These are phyloP conservation scores for Croton setiger DNA, from an alignment of 441 rosid species.

Conservation along the genomic window DNA sequence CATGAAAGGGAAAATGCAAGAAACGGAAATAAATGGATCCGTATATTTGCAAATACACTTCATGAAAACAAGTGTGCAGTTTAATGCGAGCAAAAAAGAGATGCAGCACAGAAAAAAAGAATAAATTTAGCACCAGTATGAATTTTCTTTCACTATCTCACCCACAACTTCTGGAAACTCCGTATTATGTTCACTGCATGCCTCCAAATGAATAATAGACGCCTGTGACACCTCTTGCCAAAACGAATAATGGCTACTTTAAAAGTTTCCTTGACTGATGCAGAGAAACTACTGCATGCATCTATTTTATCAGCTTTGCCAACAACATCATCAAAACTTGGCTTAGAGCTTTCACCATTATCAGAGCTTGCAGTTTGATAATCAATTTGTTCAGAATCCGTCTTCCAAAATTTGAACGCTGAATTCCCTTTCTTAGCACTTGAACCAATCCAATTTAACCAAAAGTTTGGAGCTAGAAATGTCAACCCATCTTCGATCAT, in stretches of 20 bases:
- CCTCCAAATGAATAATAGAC: constrained; percentile 64
- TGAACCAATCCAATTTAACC: constrained; percentile 47
- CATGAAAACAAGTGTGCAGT: background rate
- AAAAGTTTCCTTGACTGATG: constrained; percentile 72
- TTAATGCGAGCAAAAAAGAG: background rate
- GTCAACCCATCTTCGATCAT: constrained; percentile 45
- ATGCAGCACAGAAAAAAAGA: background rate
- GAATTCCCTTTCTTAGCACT: constrained; percentile 47
- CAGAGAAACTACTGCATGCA: constrained; percentile 43
- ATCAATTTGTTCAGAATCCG: constrained; percentile 42
- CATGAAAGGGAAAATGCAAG: background rate
- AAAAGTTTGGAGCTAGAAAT: constrained; percentile 43
- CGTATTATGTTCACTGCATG: constrained; percentile 43
- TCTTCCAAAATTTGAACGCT: constrained; percentile 45
- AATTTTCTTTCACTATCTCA: constrained; percentile 43
- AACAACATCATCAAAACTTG: constrained; percentile 35
- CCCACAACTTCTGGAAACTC: constrained; percentile 70
- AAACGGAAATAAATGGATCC: background rate
- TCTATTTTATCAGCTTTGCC: constrained; percentile 54
- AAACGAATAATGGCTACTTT: constrained; percentile 68
- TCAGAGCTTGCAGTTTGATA: constrained; percentile 50
- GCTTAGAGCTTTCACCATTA: constrained; percentile 36
- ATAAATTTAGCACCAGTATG: background rate
- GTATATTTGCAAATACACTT: too few species aligned
- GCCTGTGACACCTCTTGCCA: constrained; percentile 70